Evolutionary conservation across 768 basidiomycete genomes (phyloP).

Genomic region (Suillus plorans): DNA sequence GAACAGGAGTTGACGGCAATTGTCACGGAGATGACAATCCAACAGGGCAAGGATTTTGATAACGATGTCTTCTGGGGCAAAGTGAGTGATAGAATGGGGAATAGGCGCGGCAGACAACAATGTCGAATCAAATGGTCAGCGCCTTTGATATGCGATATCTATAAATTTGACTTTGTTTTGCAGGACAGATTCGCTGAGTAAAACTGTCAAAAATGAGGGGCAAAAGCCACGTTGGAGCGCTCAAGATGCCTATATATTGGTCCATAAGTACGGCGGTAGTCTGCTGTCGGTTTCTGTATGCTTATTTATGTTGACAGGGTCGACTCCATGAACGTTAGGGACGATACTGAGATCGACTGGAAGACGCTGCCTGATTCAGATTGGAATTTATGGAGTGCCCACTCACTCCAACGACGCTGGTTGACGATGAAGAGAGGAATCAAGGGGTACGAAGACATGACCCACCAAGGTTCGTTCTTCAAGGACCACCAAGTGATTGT

Average conservation of each 20-base stretch:
- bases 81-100: slow-evolving; percentile 77
- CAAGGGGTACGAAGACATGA: slow-evolving; percentile 79
- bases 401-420: slow-evolving; percentile 79
- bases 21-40: slow-evolving; percentile 71
- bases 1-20: slow-evolving; percentile 73
- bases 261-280: slow-evolving; percentile 62
- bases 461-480: slow-evolving; percentile 59
- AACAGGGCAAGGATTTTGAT: slow-evolving; percentile 70
- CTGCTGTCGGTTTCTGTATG: slow-evolving; percentile 1
- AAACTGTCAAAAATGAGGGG: slow-evolving; percentile 71
- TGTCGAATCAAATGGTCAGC: slow-evolving; percentile 84
- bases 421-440: slow-evolving; percentile 74
- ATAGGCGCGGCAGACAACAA: slow-evolving; percentile 74
- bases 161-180: slow-evolving; percentile 3
- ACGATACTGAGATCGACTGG: slow-evolving; percentile 88
- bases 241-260: slow-evolving; percentile 75
- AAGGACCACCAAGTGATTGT: not conserved
- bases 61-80: slow-evolving; percentile 83
- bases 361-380: slow-evolving; percentile 68
- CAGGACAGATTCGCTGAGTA: slow-evolving; percentile 78
- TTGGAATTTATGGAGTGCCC: slow-evolving; percentile 87
- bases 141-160: not conserved
- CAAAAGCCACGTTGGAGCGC: slow-evolving; percentile 70
- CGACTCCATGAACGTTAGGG: slow-evolving; percentile 68
- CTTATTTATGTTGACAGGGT: slow-evolving; percentile 44